Base-by-base conservation (phyloP, 2,329 filamentous ascomycete genomes). In the Aschersonia sp. region DNA sequence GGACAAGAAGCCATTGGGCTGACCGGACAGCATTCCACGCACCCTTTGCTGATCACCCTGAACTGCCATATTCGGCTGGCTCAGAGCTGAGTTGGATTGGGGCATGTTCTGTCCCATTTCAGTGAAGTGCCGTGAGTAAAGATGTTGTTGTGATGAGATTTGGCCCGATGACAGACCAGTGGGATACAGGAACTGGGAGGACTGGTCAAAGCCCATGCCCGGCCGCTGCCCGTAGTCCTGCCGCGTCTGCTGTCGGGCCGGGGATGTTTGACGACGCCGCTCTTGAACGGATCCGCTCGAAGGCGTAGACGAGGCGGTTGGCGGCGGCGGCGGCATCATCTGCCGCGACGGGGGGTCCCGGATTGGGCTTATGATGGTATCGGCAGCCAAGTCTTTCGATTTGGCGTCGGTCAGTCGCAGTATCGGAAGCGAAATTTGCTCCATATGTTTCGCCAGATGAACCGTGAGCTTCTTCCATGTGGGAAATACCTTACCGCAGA, bases 361-460 rank as follows among this genome's bases (percentile, higher is more conserved):
- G 2, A 84, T 70, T 0, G 81, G 81, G 57, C 79, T 84, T 61
- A 85, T 81, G 53, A 83, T 70, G 29, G 78, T 83, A 55, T 84
- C 78, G 6, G 71, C 70, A 30, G 74, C 69, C 14, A 82, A 64
- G 44, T 71, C 68, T 51, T 65, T 70, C 40, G 65, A 63, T 47
- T 56, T 64, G 39, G 57, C 60, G 5, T 70, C 70, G 4, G 81
- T 77, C 3, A 82, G 68, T 12, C 69, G 67, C 48, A 94, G 69
- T 33, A 95, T 78, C 0, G 89, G 88, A 58, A 95, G 76, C 57
- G 85, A 86, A 58, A 95, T 85, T 54, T 87, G 81, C 63, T 95
- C 87, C 87, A 96, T 92, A 62, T 96, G 89, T 63, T 90, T 90
- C 45, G 87, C 87, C 60, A 95, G 67, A 64, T 95, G 89, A n/a